These are phyloP conservation scores for Tetracladium maxilliforme DNA, from an alignment of 2,329 filamentous ascomycete species.

Conservation along the genomic window DNA sequence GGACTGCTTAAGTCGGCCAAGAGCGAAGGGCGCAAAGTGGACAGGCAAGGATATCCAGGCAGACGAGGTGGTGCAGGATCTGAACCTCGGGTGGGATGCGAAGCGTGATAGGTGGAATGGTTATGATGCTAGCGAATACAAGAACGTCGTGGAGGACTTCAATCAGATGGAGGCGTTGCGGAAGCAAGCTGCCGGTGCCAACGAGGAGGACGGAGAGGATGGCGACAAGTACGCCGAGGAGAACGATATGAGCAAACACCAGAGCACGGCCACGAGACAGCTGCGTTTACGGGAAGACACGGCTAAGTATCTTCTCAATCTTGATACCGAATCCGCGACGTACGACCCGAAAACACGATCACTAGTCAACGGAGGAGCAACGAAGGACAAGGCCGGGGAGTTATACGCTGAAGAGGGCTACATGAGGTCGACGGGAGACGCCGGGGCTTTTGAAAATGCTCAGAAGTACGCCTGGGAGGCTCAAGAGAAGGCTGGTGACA, in stretches of 20 bases:
- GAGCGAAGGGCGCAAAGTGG: slow-evolving; percentile 82
- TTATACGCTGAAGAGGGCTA: slow-evolving; percentile 90
- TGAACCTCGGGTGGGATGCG: slow-evolving; percentile 87
- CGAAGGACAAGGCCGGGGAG: slow-evolving; percentile 63
- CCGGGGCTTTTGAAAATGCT: slow-evolving; percentile 80
- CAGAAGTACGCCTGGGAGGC: slow-evolving; percentile 91
- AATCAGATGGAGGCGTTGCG: slow-evolving; percentile 70
- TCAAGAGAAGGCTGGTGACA: slow-evolving; percentile 67
- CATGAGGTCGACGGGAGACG: slow-evolving; percentile 76
- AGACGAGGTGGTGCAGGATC: slow-evolving; percentile 74
- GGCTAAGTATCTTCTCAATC: slow-evolving; percentile 87
- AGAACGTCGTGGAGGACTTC: slow-evolving; percentile 76
- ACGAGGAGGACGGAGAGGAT: slow-evolving; percentile 34
- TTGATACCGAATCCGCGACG: slow-evolving; percentile 90
- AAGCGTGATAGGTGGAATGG: slow-evolving; percentile 97
- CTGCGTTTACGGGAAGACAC: slow-evolving; percentile 90
- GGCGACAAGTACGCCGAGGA: slow-evolving; percentile 81
- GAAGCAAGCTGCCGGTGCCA: slow-evolving; percentile 30
- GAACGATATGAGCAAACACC: slow-evolving; percentile 89
- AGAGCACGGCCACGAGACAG: slow-evolving; percentile 81
- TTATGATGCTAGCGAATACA: slow-evolving; percentile 83
- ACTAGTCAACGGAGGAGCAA: slow-evolving; percentile 75
- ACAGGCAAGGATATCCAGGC: slow-evolving; percentile 88
- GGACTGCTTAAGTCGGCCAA: slow-evolving; percentile 78
- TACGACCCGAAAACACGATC: slow-evolving; percentile 94